These are phyloP conservation scores for Hyaloscypha hepaticicola DNA, from an alignment of 495 filamentous ascomycete species.

Conservation along the genomic window DNA sequence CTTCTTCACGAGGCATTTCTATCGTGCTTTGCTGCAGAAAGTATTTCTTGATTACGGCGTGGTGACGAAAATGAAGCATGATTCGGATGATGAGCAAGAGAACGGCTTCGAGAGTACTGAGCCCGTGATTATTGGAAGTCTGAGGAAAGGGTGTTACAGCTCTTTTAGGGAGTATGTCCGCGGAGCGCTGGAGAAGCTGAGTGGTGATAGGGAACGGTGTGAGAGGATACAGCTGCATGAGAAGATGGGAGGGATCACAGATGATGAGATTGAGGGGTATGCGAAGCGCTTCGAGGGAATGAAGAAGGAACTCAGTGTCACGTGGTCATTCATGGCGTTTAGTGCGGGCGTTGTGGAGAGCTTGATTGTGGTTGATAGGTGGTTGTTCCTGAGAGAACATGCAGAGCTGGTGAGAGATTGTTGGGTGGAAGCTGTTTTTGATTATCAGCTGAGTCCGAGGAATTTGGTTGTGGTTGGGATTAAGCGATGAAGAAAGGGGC, in stretches of 20 bases:
- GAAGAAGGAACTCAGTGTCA: conserved; percentile 78
- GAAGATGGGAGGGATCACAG: conserved; percentile 62
- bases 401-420: conserved; percentile 60
- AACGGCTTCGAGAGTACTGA: conserved; percentile 49
- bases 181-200: conserved; percentile 75
- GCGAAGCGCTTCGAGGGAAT: conserved; percentile 58
- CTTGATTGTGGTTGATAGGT: conserved; percentile 87
- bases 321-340: conserved; percentile 96
- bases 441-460: conserved; percentile 81
- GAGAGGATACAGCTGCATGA: conserved; percentile 48
- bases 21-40: conserved; percentile 83
- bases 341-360: conserved; percentile 86
- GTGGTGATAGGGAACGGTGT: conserved; percentile 54
- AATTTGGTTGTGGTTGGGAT: conserved; percentile 90
- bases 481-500: conserved; percentile 52
- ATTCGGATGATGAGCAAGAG: conserved; percentile 29
- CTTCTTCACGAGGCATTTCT: conserved; percentile 95
- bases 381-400: conserved; percentile 84
- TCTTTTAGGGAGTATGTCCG: conserved; percentile 76
- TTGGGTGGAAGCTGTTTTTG: conserved; percentile 94
- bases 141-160: conserved; percentile 76
- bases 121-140: conserved; percentile 81
- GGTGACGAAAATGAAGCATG: conserved; percentile 46
- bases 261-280: conserved; percentile 72
- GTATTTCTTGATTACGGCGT: conserved; percentile 83